Evolutionary conservation across 371 early-diverging fungal genomes (phyloP), one percentile per base, ranked within the genome.

Genomic region (Mucor sp.): DNA sequence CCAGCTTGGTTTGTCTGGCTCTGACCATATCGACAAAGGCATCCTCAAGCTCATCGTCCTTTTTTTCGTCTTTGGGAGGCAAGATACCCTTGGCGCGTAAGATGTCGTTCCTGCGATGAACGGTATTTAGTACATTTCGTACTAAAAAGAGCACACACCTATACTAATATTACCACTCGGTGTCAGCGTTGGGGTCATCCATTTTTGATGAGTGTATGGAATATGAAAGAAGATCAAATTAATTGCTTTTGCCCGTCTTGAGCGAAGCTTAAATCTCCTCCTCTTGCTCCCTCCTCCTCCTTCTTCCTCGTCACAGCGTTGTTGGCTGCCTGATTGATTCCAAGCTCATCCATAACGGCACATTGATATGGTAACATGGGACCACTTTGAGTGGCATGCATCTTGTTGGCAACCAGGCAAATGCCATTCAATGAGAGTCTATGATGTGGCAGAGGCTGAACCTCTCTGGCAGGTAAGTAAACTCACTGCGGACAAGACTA

Each of bases 81-180:
- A 97, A 80, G 74, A 97, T 97, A 17, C 97, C 97, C 65, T 91
- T 90, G 21, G 89, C 92, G 58, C 97, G 92, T 59, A 98, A 86
- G 64, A 96, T 93, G 74, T 97, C 97, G 80, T 98, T 96, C 84
- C 84, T 83, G 33, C 21, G 21, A 19, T 17, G 25, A 44, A 5
- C 14, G 7, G 15, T 15, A 60, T 39, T 60, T 25, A 50, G 21
- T 2, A 28, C 14, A 8, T n/a, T 6, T 44, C 6, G 35, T 7
- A 28, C 27, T 27, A n/a, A 7, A 7, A n/a, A 44, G 27, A 50
- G n/a, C 33, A 23, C 25, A 9, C 28, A 27, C 58, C 23, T 14
- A 7, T 25, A 12, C 2, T 61, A 4, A 12, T 15, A 47, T 17
- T 41, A 76, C 91, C 93, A 91, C 82, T 92, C 91, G 23, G 92